These are phyloP conservation scores for Gigaspora rosea DNA, from an alignment of 192 early-diverging fungal species.

Conservation along the genomic window DNA sequence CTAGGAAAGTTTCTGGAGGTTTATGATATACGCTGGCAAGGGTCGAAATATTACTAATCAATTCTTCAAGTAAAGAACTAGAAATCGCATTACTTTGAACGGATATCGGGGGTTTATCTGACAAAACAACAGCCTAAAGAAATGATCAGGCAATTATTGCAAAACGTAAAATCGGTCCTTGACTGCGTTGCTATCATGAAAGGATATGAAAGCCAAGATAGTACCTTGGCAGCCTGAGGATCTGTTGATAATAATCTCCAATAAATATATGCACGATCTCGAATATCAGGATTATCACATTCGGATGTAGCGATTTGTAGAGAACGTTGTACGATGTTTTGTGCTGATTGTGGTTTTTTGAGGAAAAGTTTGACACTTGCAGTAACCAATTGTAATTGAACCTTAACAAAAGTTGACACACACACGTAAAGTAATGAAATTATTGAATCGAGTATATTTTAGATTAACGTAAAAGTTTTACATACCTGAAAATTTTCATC, in stretches of 20 bases:
- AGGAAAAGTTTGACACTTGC: conserved; percentile 94
- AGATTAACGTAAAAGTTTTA: neutral
- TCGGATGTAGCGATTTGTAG: conserved; percentile 87
- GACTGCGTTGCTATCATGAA: neutral
- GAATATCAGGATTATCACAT: conserved; percentile 92
- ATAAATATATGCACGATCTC: conserved; percentile 96
- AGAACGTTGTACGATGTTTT: conserved; percentile 84
- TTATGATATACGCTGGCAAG: conserved; percentile 97
- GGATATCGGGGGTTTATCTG: conserved; percentile 86
- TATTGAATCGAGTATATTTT: neutral
- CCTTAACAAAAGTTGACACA: conserved; percentile 40
- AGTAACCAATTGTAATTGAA: conserved; percentile 91
- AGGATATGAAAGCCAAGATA: neutral
- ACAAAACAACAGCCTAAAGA: conserved; percentile 75
- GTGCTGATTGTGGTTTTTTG: conserved; percentile 81
- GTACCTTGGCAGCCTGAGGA: conserved; percentile 88
- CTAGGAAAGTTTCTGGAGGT: conserved; percentile 77
- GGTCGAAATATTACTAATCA: conserved; percentile 83
- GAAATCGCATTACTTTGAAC: conserved; percentile 67
- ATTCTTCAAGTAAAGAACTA: conserved; percentile 78
- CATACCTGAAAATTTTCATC: conserved; percentile 76
- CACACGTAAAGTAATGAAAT: neutral
- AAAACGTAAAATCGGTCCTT: neutral
- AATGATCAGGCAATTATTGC: conserved; percentile 20
- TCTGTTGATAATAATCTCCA: conserved; percentile 95